Evolutionary conservation across 1,139 yeast genomes (phyloP).

Genomic region (Kurtzmaniella quercitrusa): DNA sequence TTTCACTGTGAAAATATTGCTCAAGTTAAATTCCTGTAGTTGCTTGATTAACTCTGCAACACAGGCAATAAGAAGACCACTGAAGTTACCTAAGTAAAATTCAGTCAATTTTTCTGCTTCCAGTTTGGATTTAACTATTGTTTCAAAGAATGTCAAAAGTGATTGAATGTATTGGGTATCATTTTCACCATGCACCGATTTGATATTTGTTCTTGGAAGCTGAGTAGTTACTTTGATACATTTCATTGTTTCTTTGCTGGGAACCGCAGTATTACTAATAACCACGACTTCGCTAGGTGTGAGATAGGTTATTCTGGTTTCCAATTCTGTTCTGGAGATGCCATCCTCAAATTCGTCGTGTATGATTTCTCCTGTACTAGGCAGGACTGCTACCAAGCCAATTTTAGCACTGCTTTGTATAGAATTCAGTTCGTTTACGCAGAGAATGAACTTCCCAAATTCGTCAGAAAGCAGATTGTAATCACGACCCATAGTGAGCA

Average conservation of each 20-base stretch:
- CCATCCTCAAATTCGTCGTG: conserved; percentile 65
- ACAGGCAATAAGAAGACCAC: conserved; percentile 32
- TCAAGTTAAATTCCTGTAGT: conserved; percentile 59
- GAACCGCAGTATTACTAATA: conserved; percentile 25
- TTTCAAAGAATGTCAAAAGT: conserved; percentile 7
- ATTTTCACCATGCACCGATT: conserved; percentile 8
- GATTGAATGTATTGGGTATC: conserved; percentile 7
- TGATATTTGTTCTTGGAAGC: conserved; percentile 12
- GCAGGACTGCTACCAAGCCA: conserved; percentile 65
- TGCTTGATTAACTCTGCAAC: conserved; percentile 48
- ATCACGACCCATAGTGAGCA: conserved; percentile 14
- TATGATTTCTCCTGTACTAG: conserved; percentile 73
- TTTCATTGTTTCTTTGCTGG: conserved; percentile 26
- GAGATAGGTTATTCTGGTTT: conserved; percentile 68
- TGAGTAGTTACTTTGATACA: conserved; percentile 14
- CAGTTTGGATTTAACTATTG: conserved; percentile 13
- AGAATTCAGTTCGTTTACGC: conserved; percentile 17
- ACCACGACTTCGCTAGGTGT: conserved; percentile 71
- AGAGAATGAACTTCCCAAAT: conserved; percentile 26
- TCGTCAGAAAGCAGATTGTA: conserved; percentile 15
- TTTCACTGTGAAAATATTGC: conserved; percentile 49
- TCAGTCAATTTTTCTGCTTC: conserved; percentile 17
- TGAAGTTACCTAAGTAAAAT: conserved; percentile 21
- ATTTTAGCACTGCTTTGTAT: conserved; percentile 16
- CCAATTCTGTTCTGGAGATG: conserved; percentile 53